Percentiles rank a stretch among this genome's conserved stretches.
phyloP scores from a whole-genome alignment of 1,284 basidiomycete species.

The Trichosporon faecale region DNA sequence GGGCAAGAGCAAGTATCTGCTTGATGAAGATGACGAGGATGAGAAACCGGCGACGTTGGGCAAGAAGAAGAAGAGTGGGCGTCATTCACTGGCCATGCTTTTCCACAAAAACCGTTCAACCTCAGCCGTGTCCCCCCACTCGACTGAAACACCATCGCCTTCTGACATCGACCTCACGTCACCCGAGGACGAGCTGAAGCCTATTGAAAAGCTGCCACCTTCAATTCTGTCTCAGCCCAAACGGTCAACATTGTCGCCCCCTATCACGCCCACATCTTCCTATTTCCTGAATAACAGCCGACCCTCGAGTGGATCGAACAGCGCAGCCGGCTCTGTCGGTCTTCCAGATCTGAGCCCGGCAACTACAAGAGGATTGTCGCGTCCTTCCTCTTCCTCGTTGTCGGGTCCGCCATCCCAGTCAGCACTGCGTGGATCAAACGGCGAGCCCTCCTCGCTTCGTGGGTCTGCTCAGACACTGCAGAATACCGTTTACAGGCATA shows the following conservation, averaged over 20 bases:
- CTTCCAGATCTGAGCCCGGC: not conserved
- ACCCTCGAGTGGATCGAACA: slow-evolving; percentile 5
- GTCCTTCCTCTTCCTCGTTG: not conserved
- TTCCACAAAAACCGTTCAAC: not conserved
- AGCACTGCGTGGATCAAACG: not conserved
- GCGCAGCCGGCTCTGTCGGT: not conserved
- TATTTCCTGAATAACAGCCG: slow-evolving; percentile 2
- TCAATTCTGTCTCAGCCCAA: slow-evolving; percentile 1
- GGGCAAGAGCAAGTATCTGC: not conserved
- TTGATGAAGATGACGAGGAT: not conserved
- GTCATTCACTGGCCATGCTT: not conserved
- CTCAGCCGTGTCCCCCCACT: not conserved
- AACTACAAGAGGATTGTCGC: not conserved
- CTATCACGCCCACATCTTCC: not conserved
- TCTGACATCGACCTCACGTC: slow-evolving; percentile 9
- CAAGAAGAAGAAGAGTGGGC: slow-evolving; percentile 4
- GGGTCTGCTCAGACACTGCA: not conserved
- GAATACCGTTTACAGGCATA: slow-evolving; percentile 2
- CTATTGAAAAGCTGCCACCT: not conserved
- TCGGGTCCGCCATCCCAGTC: not conserved
- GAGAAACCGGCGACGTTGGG: slow-evolving; percentile 1
- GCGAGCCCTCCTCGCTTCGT: slow-evolving; percentile 3
- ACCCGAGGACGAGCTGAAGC: slow-evolving; percentile 1
- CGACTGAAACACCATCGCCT: not conserved
- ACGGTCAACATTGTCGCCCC: not conserved